A percentile compares a stretch with the other conserved stretches of the same genome.
Evolutionary conservation across 2,329 filamentous ascomycete genomes (phyloP).

Genomic region (Botrytis aclada): DNA sequence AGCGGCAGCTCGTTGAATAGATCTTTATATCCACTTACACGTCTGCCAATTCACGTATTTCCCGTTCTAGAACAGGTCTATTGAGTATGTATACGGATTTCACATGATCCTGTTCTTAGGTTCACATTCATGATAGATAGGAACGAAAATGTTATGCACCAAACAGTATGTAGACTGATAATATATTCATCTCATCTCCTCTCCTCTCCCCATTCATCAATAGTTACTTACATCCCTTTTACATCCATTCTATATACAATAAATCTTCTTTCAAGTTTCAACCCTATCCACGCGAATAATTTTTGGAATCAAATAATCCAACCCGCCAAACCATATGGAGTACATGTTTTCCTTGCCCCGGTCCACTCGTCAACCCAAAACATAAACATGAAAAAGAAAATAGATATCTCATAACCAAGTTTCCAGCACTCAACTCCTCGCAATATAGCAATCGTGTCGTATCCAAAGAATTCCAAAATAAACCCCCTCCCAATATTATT

Average conservation of each 20-base stretch:
- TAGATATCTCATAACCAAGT: conserved; percentile 12
- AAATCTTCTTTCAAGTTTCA: neutral
- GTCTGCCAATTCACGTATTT: neutral
- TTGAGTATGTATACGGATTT: neutral
- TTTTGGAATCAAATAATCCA: neutral
- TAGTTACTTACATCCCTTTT: neutral
- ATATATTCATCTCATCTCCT: neutral
- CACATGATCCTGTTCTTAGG: neutral
- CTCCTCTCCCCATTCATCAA: neutral
- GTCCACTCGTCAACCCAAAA: neutral
- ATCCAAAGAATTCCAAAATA: neutral
- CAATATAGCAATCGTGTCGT: neutral
- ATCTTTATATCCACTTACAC: neutral
- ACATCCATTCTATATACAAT: conserved; percentile 10
- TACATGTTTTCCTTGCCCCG: neutral
- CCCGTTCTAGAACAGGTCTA: neutral
- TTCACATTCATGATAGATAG: neutral
- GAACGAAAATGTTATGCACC: neutral
- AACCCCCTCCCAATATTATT: neutral
- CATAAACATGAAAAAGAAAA: conserved; percentile 1
- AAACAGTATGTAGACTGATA: neutral
- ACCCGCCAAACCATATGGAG: neutral
- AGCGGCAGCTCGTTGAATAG: neutral
- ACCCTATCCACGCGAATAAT: neutral
- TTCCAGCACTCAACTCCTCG: conserved; percentile 5